Evolutionary conservation across 2,329 filamentous ascomycete species (phyloP).

Genomic region (Coniochaeta pulveracea): DNA sequence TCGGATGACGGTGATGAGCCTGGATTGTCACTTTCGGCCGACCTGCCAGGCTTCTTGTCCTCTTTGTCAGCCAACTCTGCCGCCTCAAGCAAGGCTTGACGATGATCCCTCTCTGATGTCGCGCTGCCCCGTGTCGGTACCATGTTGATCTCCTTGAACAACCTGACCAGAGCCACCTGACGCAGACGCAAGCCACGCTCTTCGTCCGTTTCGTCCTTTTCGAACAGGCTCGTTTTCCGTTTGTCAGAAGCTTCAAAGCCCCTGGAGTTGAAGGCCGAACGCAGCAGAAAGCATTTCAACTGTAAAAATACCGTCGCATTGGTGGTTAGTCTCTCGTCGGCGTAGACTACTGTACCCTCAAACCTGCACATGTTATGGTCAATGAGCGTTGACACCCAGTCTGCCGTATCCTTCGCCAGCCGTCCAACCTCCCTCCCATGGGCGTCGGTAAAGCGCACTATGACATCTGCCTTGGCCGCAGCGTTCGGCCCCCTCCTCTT

Average conservation of each 20-base stretch:
- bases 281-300: constrained; percentile 65
- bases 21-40: constrained; percentile 16
- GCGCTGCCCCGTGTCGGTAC: constrained; percentile 65
- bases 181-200: constrained; percentile 75
- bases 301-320: constrained; percentile 95
- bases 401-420: constrained; percentile 73
- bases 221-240: constrained; percentile 61
- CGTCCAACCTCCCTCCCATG: constrained; percentile 76
- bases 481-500: constrained; percentile 32
- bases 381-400: constrained; percentile 85
- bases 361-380: constrained; percentile 85
- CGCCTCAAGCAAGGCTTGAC: constrained; percentile 76
- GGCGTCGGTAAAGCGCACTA: constrained; percentile 81
- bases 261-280: constrained; percentile 57
- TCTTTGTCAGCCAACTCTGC: constrained; percentile 79
- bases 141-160: constrained; percentile 83
- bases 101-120: constrained; percentile 63
- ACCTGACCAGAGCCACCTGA: constrained; percentile 76
- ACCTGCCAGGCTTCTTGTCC: constrained; percentile 38
- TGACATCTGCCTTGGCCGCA: constrained; percentile 64
- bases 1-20: constrained; percentile 45
- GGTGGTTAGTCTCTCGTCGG: constrained; percentile 71
- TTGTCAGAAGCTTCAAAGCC: constrained; percentile 57
- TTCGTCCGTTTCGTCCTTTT: constrained; percentile 74
- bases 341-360: constrained; percentile 79